These are phyloP conservation scores for Plasmodium sp. DNA, from an alignment of 169 alveolate species.

Conservation along the genomic window DNA sequence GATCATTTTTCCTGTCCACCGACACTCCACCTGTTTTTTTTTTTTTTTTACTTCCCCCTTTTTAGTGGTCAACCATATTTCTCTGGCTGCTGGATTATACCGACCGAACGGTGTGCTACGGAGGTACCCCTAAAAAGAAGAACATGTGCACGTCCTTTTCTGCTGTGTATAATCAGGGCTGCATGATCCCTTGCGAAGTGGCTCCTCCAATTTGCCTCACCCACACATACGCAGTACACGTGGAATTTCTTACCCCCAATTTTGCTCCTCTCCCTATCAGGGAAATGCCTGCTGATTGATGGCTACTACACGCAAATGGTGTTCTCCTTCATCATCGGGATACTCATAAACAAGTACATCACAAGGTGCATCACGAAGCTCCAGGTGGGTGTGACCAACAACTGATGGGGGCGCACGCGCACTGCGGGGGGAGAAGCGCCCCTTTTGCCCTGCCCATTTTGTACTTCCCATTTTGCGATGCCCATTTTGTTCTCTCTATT, in stretches of 20 bases:
- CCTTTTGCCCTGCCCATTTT: background rate
- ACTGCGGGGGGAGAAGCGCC: background rate
- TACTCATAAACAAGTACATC: slow-evolving; percentile 53
- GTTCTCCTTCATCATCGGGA: slow-evolving; percentile 72
- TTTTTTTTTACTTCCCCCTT: background rate
- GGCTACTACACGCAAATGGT: slow-evolving; percentile 77
- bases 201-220: background rate
- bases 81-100: slow-evolving; percentile 79
- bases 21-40: background rate
- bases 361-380: slow-evolving; percentile 65
- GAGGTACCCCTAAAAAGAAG: background rate
- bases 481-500: background rate
- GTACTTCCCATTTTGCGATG: background rate
- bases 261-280: slow-evolving; percentile 10
- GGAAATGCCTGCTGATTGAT: slow-evolving; percentile 68
- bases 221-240: background rate
- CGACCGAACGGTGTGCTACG: slow-evolving; percentile 66
- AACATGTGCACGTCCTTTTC: background rate
- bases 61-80: slow-evolving; percentile 76
- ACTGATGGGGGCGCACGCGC: background rate
- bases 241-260: background rate
- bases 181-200: background rate
- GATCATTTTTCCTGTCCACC: background rate
- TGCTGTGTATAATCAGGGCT: background rate
- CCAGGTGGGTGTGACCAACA: slow-evolving; percentile 27